These are phyloP conservation scores for Paracoccidioides brasiliensis DNA, from an alignment of 2,329 filamentous ascomycete genomes.

Conservation along the genomic window DNA sequence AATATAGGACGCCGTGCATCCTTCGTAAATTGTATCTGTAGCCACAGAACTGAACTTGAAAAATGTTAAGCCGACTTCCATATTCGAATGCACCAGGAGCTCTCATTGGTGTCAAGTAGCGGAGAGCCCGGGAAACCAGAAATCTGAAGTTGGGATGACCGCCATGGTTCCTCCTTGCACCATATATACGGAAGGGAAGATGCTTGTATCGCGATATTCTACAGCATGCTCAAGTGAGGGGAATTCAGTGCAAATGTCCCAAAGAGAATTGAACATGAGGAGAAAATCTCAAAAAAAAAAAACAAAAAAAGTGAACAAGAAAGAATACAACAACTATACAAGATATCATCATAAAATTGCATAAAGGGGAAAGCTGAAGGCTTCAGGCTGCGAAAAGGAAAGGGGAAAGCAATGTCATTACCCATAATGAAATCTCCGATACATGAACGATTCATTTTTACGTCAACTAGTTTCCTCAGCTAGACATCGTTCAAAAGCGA, in stretches of 20 bases:
- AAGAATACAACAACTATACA: background rate
- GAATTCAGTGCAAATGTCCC: background rate
- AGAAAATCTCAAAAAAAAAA: background rate
- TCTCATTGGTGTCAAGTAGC: background rate
- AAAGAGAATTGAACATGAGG: background rate
- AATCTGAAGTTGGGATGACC: background rate
- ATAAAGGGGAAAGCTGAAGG: background rate
- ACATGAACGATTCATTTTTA: background rate
- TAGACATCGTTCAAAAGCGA: background rate
- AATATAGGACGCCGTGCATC: no score
- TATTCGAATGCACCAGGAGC: slow-evolving; percentile 7
- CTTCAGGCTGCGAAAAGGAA: no score
- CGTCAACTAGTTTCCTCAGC: background rate
- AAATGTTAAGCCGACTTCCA: no score
- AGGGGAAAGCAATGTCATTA: background rate
- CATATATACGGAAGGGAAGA: background rate
- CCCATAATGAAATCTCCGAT: no score
- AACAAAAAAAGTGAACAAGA: background rate
- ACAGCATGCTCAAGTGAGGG: background rate
- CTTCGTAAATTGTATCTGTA: no score
- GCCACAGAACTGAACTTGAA: no score
- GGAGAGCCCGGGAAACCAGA: background rate
- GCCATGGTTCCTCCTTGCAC: slow-evolving; percentile 5
- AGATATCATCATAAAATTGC: background rate
- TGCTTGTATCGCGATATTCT: background rate